Evolutionary conservation across 257 asterid species (phyloP), one percentile per base, ranked within the genome.

Genomic region (Verbena officinalis): DNA sequence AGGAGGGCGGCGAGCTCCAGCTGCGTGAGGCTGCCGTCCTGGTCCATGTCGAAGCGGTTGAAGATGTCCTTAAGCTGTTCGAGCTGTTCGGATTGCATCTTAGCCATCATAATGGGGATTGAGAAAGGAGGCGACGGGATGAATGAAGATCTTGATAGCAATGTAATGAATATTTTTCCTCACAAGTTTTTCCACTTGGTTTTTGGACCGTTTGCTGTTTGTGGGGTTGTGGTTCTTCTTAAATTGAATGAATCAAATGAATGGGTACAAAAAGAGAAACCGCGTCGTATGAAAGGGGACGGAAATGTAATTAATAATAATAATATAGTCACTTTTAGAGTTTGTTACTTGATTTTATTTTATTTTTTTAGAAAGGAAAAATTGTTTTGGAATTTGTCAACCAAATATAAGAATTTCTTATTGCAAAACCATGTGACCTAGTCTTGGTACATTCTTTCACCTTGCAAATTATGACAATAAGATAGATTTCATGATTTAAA

Each of bases 1-100:
- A 92, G 84, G 69, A 86, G 83, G 59, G 98, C 95, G 48, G 91
- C 96, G 15, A 89, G 86, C 76, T 92, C 97, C 16, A 92, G 78
- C 54, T 82, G 87, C 7, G 98, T 89, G 19, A 92, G 81, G 84
- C 98, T 92, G 65, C 97, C 97, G 81, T 92, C 98, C 55, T 81
- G 82, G 80, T 92, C 95, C 95, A 87, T 89, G 85, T 89, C 98
- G 73, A 92, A 89, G 39, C 95, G 85, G 59, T 80, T 66, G 79
- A 91, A 91, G 72, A 91, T 89, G 39, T 77, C 77, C 68, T 80
- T 68, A 6, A 91, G 81, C 77, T 86, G 94, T 9, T 74, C 67
- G 16, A 86, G 74, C 62, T 86, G 92, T 51, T 86, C 90, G 42
- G 84, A 62, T 50, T 80, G 72, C 40, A 70, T 50, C 70, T 65